Evolutionary conservation across 495 filamentous ascomycete species (phyloP).

Genomic region (Viridothelium virens): DNA sequence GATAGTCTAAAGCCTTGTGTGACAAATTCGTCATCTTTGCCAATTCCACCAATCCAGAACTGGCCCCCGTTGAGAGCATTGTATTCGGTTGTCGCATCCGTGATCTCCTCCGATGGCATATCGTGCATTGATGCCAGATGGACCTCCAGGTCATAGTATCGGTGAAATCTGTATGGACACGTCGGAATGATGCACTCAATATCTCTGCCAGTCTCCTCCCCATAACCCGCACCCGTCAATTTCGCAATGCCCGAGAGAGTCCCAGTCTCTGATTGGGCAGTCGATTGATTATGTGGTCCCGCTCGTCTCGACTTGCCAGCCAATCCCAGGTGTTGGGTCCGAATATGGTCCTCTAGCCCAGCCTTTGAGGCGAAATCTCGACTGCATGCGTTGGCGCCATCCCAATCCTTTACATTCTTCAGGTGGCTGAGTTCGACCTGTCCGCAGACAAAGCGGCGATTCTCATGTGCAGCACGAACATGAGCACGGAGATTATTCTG

Average conservation of each 20-base stretch:
- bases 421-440: slow-evolving; percentile 50
- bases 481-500: slow-evolving; percentile 74
- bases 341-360: slow-evolving; percentile 73
- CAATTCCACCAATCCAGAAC: slow-evolving; percentile 41
- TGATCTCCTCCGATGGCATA: slow-evolving; percentile 44
- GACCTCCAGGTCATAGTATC: slow-evolving; percentile 58
- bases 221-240: slow-evolving; percentile 56
- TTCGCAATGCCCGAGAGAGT: slow-evolving; percentile 30
- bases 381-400: slow-evolving; percentile 59
- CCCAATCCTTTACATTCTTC: slow-evolving; percentile 56
- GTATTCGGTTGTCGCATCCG: slow-evolving; percentile 31
- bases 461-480: slow-evolving; percentile 63
- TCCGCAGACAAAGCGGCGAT: slow-evolving; percentile 64
- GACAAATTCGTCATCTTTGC: slow-evolving; percentile 7
- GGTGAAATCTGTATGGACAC: slow-evolving; percentile 55
- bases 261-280: slow-evolving; percentile 22
- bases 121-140: slow-evolving; percentile 55
- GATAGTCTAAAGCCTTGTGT: background rate
- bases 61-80: slow-evolving; percentile 30
- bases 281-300: slow-evolving; percentile 22
- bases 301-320: slow-evolving; percentile 36
- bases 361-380: slow-evolving; percentile 59
- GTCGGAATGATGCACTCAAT: slow-evolving; percentile 47
- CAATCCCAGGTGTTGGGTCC: slow-evolving; percentile 62
- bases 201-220: slow-evolving; percentile 44